These are phyloP conservation scores for Haplographium delicatum DNA, from an alignment of 495 filamentous ascomycete genomes.

Conservation along the genomic window DNA sequence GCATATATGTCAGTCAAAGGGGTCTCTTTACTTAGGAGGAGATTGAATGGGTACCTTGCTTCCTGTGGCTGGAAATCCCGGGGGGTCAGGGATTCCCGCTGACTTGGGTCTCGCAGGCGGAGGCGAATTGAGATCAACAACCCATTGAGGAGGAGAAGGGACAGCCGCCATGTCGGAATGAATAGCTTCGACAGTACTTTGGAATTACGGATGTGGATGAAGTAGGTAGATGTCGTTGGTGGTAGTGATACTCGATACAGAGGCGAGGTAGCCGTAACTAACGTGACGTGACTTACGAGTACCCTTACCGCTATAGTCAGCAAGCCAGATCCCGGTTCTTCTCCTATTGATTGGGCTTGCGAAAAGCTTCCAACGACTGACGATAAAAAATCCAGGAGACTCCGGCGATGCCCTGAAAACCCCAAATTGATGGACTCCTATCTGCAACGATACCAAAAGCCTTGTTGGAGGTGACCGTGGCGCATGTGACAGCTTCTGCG, in stretches of 20 bases:
- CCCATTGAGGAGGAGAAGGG: constrained; percentile 71
- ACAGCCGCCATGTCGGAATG: not conserved
- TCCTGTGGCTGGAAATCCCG: constrained; percentile 65
- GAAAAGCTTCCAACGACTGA: constrained; percentile 12
- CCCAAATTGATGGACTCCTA: constrained; percentile 23
- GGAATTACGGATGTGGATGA: not conserved
- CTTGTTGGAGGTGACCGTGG: constrained; percentile 19
- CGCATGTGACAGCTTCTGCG: constrained; percentile 29
- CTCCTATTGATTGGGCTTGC: constrained; percentile 26
- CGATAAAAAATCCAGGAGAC: not conserved
- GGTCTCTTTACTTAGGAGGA: not conserved
- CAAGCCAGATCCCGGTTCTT: constrained; percentile 5
- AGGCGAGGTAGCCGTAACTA: no score
- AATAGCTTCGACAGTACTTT: not conserved
- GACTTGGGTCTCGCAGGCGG: constrained; percentile 52
- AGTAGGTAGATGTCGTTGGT: not conserved
- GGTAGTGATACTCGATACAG: no score
- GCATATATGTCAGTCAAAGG: constrained; percentile 12
- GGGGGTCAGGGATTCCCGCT: constrained; percentile 71
- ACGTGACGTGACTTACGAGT: no score
- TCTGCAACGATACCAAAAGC: constrained; percentile 13
- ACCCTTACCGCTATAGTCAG: no score
- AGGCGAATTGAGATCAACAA: constrained; percentile 64
- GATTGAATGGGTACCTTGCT: constrained; percentile 45
- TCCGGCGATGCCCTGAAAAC: constrained; percentile 10